Percentiles rank a stretch among this genome's conserved stretches.
Evolutionary conservation across 441 rosid species (phyloP).

Genomic region (Bocquillonia castaneifolia): DNA sequence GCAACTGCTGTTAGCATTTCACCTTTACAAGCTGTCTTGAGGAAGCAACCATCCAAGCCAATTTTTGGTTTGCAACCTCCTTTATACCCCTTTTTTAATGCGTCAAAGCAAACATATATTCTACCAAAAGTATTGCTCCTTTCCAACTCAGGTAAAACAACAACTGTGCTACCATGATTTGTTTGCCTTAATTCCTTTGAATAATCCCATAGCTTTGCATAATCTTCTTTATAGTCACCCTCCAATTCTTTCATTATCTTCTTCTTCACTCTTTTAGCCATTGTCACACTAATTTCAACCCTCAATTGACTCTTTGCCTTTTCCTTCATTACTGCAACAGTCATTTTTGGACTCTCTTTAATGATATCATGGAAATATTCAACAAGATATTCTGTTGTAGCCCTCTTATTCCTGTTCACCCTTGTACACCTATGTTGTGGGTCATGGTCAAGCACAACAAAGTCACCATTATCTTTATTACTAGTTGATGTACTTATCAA

Average conservation of each 20-base stretch:
- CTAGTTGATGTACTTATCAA: neutral
- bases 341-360: neutral
- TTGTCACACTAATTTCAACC: neutral
- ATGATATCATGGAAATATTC: neutral
- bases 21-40: neutral
- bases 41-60: neutral
- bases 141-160: neutral
- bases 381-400: neutral
- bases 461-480: neutral
- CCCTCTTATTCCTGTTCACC: neutral
- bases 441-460: neutral
- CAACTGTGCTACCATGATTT: neutral
- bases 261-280: neutral
- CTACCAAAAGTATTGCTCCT: neutral
- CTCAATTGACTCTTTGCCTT: neutral
- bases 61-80: neutral
- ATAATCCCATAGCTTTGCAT: neutral
- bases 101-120: neutral
- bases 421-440: neutral
- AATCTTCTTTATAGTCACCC: neutral
- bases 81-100: neutral
- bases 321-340: neutral
- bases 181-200: neutral
- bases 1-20: neutral
- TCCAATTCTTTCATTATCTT: neutral